phyloP scores from a whole-genome alignment of 441 rosid species.

The Arabidopsis lyrata region DNA sequence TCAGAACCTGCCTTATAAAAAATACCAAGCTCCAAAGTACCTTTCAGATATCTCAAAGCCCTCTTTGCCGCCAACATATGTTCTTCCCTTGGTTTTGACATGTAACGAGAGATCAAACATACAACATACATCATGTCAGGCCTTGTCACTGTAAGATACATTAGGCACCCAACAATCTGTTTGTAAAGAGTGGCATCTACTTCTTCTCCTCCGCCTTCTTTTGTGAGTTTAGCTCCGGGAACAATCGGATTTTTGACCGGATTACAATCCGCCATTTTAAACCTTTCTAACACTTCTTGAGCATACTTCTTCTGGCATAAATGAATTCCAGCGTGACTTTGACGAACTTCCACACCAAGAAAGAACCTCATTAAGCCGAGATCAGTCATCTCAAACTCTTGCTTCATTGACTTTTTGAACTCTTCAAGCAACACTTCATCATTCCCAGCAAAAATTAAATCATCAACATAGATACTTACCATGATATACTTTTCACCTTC shows the following conservation, averaged over 20 bases:
- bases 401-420: neutral
- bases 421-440: neutral
- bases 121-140: neutral
- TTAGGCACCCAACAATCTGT: neutral
- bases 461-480: too few species aligned
- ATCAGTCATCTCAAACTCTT: neutral
- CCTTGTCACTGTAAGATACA: neutral
- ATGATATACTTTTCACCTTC: too few species aligned
- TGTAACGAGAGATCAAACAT: neutral
- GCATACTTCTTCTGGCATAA: neutral
- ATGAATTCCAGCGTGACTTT: neutral
- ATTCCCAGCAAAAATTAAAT: too few species aligned
- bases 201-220: neutral
- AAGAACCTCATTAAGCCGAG: neutral
- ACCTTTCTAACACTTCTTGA: neutral
- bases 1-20: neutral
- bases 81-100: neutral
- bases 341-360: neutral
- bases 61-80: neutral
- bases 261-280: neutral
- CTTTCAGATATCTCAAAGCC: neutral
- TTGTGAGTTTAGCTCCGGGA: neutral
- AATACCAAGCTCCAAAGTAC: neutral
- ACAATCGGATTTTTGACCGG: neutral
- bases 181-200: neutral